Evolutionary conservation across 2,329 filamentous ascomycete species (phyloP).

Genomic region (Taxawa tesnikishii): DNA sequence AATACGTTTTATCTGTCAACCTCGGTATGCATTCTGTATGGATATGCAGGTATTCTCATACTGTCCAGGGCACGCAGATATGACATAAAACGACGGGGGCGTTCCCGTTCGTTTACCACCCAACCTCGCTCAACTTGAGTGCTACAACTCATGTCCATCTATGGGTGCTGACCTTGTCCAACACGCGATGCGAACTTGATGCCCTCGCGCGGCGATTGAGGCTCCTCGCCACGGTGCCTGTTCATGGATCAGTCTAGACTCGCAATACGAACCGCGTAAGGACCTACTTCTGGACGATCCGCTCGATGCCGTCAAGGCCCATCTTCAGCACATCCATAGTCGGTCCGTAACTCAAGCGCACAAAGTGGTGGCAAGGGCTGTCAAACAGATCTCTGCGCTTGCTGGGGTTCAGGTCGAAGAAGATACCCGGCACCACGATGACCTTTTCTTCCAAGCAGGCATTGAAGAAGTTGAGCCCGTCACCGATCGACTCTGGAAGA

Average conservation of each 20-base stretch:
- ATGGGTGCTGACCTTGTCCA: background rate
- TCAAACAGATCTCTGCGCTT: constrained; percentile 86
- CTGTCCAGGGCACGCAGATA: no score
- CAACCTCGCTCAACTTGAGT: no score
- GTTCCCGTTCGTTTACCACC: no score
- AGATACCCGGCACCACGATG: constrained; percentile 93
- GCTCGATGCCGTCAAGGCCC: constrained; percentile 75
- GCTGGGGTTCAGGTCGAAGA: constrained; percentile 91
- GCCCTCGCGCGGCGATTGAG: no score
- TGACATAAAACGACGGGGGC: no score
- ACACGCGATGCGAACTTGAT: background rate
- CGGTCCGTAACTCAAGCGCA: constrained; percentile 74
- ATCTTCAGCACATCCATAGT: constrained; percentile 65
- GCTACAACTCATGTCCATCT: no score
- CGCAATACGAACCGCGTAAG: no score
- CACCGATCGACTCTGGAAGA: constrained; percentile 69
- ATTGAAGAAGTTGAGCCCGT: constrained; percentile 94
- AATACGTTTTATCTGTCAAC: no score
- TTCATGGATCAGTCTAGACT: no score
- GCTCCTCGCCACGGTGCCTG: background rate
- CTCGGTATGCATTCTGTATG: no score
- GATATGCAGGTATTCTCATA: no score
- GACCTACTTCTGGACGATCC: constrained; percentile 57
- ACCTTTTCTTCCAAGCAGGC: constrained; percentile 88
- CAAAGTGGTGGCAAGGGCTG: constrained; percentile 83